Evolutionary conservation across 306 rosid genomes (phyloP).

Genomic region (Pterocarpus santalinus): DNA sequence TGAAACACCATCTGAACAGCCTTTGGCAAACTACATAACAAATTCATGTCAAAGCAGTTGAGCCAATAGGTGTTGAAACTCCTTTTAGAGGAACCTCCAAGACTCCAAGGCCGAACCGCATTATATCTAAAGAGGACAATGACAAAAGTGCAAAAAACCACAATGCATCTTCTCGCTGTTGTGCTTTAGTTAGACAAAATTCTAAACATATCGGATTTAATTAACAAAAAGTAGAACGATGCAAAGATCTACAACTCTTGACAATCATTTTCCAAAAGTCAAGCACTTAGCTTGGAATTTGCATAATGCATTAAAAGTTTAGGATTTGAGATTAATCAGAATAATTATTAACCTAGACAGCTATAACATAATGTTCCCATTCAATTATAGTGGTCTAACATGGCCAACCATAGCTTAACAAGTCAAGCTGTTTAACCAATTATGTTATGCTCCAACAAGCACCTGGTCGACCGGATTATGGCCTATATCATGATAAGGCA

Average conservation of each 20-base stretch:
- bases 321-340: neutral
- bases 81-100: neutral
- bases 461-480: constrained; percentile 39
- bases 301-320: neutral
- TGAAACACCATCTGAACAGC: neutral
- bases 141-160: constrained; percentile 33
- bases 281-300: constrained; percentile 32
- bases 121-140: neutral
- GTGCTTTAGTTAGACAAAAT: constrained; percentile 34
- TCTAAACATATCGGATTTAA: constrained; percentile 14
- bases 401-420: constrained; percentile 40
- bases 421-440: constrained; percentile 14
- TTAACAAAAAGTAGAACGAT: neutral
- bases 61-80: constrained; percentile 17
- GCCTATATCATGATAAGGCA: constrained; percentile 34
- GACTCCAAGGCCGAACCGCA: neutral
- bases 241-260: neutral
- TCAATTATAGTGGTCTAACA: neutral
- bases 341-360: neutral
- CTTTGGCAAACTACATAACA: constrained; percentile 13
- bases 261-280: constrained; percentile 28
- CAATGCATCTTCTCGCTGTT: neutral
- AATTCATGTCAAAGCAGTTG: constrained; percentile 26
- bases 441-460: constrained; percentile 20
- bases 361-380: neutral